Percentiles rank a stretch among this genome's conserved stretches.
These are phyloP conservation scores for Pichia sp. DNA, from an alignment of 1,139 yeast genomes.

Conservation along the genomic window DNA sequence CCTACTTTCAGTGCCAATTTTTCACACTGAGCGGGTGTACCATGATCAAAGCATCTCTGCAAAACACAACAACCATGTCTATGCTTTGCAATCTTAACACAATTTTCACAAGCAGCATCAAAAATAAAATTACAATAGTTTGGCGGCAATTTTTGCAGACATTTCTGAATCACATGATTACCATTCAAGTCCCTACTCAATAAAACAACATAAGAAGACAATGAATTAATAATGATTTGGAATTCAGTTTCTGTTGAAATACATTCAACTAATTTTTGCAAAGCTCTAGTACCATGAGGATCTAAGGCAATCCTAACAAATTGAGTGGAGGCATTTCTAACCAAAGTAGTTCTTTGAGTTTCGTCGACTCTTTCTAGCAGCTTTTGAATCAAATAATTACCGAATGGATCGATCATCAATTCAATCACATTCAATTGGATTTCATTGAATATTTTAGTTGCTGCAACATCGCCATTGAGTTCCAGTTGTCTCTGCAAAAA, in stretches of 20 bases:
- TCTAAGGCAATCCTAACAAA: slow-evolving; percentile 68
- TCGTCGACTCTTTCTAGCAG: slow-evolving; percentile 68
- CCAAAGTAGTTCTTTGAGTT: slow-evolving; percentile 66
- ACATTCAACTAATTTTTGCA: slow-evolving; percentile 81
- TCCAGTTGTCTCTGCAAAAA: slow-evolving; percentile 56
- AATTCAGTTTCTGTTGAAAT: slow-evolving; percentile 56
- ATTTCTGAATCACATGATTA: slow-evolving; percentile 92
- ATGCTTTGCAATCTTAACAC: slow-evolving; percentile 85
- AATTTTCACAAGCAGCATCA: slow-evolving; percentile 75
- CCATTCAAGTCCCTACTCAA: slow-evolving; percentile 90
- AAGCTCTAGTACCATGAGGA: slow-evolving; percentile 93
- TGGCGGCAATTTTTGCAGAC: slow-evolving; percentile 69
- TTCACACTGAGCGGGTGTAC: slow-evolving; percentile 59
- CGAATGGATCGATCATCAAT: slow-evolving; percentile 93
- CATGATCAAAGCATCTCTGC: slow-evolving; percentile 88
- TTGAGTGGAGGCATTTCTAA: slow-evolving; percentile 68
- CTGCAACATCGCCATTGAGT: slow-evolving; percentile 39
- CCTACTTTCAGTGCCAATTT: slow-evolving; percentile 52
- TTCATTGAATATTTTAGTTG: slow-evolving; percentile 72
- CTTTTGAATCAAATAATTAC: slow-evolving; percentile 92
- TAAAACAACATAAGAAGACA: slow-evolving; percentile 71
- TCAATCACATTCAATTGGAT: slow-evolving; percentile 75
- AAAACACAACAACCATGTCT: slow-evolving; percentile 97
- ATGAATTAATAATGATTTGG: slow-evolving; percentile 50
- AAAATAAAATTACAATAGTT: slow-evolving; percentile 77